phyloP scores from a whole-genome alignment of 352 stramenopile species.

The Globisporangium barbulae region DNA sequence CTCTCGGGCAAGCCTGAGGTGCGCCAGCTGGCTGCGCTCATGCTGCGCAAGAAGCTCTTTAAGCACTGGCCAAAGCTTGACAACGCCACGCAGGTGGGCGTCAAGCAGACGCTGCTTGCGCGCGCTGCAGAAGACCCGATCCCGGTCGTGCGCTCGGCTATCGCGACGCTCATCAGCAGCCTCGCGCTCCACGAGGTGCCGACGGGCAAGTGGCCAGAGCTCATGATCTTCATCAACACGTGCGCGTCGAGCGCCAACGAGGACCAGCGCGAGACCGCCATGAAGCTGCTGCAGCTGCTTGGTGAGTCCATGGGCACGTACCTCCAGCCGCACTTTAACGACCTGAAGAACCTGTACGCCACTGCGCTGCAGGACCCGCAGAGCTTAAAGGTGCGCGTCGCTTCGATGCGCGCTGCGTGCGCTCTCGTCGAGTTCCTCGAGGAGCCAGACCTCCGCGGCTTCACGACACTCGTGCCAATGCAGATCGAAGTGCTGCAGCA shows the following conservation, averaged over 20 bases:
- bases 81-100: constrained; percentile 53
- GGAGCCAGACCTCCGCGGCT: constrained; percentile 62
- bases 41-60: constrained; percentile 94
- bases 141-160: constrained; percentile 83
- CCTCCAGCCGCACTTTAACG: constrained; percentile 78
- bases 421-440: constrained; percentile 81
- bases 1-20: constrained; percentile 74
- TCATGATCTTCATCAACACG: constrained; percentile 94
- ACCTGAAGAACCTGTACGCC: constrained; percentile 78
- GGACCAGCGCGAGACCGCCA: constrained; percentile 89
- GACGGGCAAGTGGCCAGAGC: constrained; percentile 85
- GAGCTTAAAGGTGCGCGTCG: constrained; percentile 79
- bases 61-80: constrained; percentile 93
- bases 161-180: constrained; percentile 81
- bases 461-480: constrained; percentile 73
- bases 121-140: constrained; percentile 86
- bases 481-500: constrained; percentile 87
- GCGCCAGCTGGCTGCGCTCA: constrained; percentile 90
- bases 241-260: constrained; percentile 77
- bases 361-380: constrained; percentile 73
- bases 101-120: constrained; percentile 89
- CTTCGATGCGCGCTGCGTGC: constrained; percentile 77
- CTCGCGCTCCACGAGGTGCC: constrained; percentile 78
- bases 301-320: constrained; percentile 90
- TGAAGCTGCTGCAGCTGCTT: constrained; percentile 93